Evolutionary conservation across 768 basidiomycete species (phyloP).

Genomic region (Rhodotorula kratochvilovae): DNA sequence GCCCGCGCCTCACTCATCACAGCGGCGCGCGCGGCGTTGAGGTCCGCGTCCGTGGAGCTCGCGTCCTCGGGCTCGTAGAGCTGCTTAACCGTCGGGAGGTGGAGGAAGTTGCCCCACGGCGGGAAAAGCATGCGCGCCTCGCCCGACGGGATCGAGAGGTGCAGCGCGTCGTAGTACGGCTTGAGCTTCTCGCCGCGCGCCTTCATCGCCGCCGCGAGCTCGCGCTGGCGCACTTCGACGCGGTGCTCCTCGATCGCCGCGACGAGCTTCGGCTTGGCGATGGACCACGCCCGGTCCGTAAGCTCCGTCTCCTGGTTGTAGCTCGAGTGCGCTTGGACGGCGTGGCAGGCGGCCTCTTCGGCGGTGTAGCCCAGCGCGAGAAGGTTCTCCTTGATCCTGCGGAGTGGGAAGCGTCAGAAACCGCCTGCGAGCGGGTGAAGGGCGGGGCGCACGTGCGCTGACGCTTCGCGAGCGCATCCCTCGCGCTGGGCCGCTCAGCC

Average conservation of each 20-base stretch:
- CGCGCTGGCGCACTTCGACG: neutral
- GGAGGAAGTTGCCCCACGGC: conserved; percentile 29
- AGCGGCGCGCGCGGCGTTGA: neutral
- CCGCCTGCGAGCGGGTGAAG: neutral
- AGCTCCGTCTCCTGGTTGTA: conserved; percentile 3
- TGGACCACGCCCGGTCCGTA: conserved; percentile 19
- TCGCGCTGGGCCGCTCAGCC: too few species aligned
- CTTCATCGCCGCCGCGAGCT: neutral
- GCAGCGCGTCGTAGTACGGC: conserved; percentile 6
- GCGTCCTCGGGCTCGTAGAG: conserved; percentile 14
- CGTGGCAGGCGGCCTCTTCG: neutral
- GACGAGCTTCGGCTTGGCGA: neutral
- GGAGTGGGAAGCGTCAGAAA: neutral
- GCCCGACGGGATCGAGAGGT: neutral
- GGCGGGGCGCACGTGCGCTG: neutral
- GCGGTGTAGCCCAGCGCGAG: conserved; percentile 13
- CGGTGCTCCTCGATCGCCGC: conserved; percentile 4
- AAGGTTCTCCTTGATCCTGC: conserved; percentile 24
- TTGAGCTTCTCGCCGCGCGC: conserved; percentile 1
- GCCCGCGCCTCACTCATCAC: neutral
- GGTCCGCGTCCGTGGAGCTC: neutral
- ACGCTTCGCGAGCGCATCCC: too few species aligned
- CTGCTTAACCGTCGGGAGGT: neutral
- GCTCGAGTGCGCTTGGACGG: neutral
- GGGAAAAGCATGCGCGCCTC: conserved; percentile 13